A percentile compares a stretch with the other conserved stretches of the same genome.
Conservation (phyloP, 2,329 filamentous ascomycete species). For the Penicillium griseofulvum region DNA sequence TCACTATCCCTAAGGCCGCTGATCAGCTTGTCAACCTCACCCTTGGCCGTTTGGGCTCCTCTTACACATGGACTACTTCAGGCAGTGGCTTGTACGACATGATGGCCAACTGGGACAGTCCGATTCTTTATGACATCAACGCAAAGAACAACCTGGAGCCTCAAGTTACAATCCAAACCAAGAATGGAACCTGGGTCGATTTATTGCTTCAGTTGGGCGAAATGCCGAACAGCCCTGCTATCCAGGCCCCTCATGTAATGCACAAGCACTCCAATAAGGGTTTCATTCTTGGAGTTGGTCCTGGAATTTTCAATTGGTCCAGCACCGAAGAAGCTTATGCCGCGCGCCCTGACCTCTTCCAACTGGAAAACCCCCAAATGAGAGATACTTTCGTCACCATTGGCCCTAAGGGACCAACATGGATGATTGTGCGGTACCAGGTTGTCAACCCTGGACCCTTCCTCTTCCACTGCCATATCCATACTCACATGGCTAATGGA, state of each 20-base stretch:
- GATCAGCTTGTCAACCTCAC: slow-evolving; percentile 47
- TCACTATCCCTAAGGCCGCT: slow-evolving; percentile 50
- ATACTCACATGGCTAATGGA: slow-evolving; percentile 48
- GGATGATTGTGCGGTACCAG: slow-evolving; percentile 49
- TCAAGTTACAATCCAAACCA: slow-evolving; percentile 32
- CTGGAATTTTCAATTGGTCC: slow-evolving; percentile 40
- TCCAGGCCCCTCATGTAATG: slow-evolving; percentile 44
- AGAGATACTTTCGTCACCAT: slow-evolving; percentile 44
- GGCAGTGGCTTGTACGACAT: slow-evolving; percentile 25
- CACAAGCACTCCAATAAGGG: slow-evolving; percentile 51
- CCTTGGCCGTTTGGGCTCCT: slow-evolving; percentile 27
- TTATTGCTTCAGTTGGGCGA: slow-evolving; percentile 33
- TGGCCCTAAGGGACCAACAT: slow-evolving; percentile 29
- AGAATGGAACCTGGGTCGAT: slow-evolving; percentile 42
- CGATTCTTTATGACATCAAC: slow-evolving; percentile 34
- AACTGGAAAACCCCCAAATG: slow-evolving; percentile 44
- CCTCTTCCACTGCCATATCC: slow-evolving; percentile 52
- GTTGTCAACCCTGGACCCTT: slow-evolving; percentile 48
- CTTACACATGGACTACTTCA: slow-evolving; percentile 34
- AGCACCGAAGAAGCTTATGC: slow-evolving; percentile 42
- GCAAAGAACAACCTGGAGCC: slow-evolving; percentile 24
- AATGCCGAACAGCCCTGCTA: slow-evolving; percentile 19
- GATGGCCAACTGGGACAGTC: slow-evolving; percentile 31
- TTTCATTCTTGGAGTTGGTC: slow-evolving; percentile 44
- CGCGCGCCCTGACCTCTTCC: slow-evolving; percentile 43